Evolutionary conservation across 192 early-diverging fungal genomes (phyloP).

Genomic region (Coemansia sp.): DNA sequence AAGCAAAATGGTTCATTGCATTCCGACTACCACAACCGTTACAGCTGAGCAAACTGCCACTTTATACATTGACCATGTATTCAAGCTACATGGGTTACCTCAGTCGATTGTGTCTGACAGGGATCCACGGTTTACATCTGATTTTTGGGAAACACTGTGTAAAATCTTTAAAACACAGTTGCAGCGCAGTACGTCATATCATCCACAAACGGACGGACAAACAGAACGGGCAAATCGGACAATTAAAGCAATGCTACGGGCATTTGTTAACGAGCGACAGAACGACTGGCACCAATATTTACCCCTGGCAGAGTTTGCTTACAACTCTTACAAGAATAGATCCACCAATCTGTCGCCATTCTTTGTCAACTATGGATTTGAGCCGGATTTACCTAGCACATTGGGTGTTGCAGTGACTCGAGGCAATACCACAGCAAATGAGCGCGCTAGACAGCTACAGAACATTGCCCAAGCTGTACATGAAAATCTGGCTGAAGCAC

Average conservation of each 20-base stretch:
- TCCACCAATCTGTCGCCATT: background rate
- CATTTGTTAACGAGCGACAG: conserved; percentile 37
- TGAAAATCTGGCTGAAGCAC: too few species aligned
- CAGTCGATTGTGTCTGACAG: conserved; percentile 5
- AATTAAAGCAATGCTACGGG: conserved; percentile 30
- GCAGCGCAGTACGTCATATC: conserved; percentile 36
- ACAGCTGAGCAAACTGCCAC: background rate
- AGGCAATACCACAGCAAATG: too few species aligned
- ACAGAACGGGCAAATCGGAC: conserved; percentile 45
- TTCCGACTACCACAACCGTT: background rate
- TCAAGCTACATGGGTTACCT: background rate
- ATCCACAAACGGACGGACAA: conserved; percentile 53
- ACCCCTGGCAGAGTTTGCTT: conserved; percentile 50
- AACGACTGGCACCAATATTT: conserved; percentile 51
- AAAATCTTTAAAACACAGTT: too few species aligned
- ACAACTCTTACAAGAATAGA: conserved; percentile 35
- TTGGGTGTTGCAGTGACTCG: too few species aligned
- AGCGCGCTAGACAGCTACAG: too few species aligned
- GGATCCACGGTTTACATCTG: background rate
- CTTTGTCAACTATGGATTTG: background rate
- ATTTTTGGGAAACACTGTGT: conserved; percentile 1
- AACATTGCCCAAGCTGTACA: too few species aligned
- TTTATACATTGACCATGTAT: background rate
- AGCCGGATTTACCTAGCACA: too few species aligned
- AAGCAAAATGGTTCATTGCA: background rate